phyloP scores from a whole-genome alignment of 2,329 filamentous ascomycete species.

The Immersiporthe knoxdaviesiana region DNA sequence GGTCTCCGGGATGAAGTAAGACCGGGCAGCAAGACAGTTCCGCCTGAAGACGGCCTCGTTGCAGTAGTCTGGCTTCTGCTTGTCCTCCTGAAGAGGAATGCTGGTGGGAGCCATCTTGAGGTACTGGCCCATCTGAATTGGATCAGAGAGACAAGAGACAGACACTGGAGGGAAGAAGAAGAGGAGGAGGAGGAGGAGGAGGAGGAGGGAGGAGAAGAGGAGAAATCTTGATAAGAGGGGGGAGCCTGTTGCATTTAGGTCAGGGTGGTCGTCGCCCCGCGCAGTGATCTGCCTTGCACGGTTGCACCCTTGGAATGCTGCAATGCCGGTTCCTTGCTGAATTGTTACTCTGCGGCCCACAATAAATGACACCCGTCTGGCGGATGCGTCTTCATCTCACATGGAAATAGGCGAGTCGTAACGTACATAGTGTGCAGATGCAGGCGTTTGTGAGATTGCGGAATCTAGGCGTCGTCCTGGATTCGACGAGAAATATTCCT shows the following conservation, averaged over 20 bases:
- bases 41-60: constrained; percentile 57
- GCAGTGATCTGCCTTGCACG: constrained; percentile 13
- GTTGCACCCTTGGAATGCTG: background rate
- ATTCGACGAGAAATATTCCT: background rate
- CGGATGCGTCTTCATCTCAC: background rate
- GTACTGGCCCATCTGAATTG: background rate
- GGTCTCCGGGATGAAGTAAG: constrained; percentile 56
- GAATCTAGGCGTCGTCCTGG: background rate
- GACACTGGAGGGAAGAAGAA: background rate
- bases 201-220: background rate
- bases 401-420: background rate
- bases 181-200: too few relatives aligned
- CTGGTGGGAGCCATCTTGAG: constrained; percentile 34
- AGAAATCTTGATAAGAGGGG: background rate
- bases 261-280: constrained; percentile 8
- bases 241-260: background rate
- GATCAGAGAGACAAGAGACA: background rate
- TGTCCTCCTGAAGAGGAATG: constrained; percentile 41
- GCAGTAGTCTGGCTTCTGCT: constrained; percentile 49
- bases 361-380: background rate
- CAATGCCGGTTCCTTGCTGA: background rate
- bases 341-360: constrained; percentile 1
- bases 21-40: constrained; percentile 55
- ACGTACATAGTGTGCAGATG: too few relatives aligned
- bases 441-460: background rate